phyloP scores from a whole-genome alignment of 2,329 filamentous ascomycete genomes.

The Aquanectria penicillioides region DNA sequence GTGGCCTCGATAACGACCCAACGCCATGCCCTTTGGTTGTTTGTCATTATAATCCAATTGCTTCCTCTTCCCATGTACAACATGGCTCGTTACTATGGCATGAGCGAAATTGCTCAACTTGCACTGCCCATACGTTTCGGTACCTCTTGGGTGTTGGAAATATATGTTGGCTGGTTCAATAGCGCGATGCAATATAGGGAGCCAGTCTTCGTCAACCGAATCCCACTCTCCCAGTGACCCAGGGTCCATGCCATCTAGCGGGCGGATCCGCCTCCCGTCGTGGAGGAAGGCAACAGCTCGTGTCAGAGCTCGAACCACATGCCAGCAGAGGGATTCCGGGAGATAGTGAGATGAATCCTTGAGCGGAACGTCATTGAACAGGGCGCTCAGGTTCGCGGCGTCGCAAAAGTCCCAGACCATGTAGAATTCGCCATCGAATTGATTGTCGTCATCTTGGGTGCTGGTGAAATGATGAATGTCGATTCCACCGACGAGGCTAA shows the following conservation, averaged over 20 bases:
- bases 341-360: slow-evolving; percentile 47
- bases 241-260: slow-evolving; percentile 13
- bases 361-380: slow-evolving; percentile 47
- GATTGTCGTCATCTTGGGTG: slow-evolving; percentile 16
- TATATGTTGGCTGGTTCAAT: slow-evolving; percentile 60
- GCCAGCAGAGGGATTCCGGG: slow-evolving; percentile 66
- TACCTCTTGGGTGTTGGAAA: slow-evolving; percentile 58
- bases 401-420: slow-evolving; percentile 64
- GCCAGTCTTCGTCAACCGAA: slow-evolving; percentile 55
- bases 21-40: slow-evolving; percentile 1
- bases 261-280: slow-evolving; percentile 52
- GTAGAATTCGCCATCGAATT: slow-evolving; percentile 40
- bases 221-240: slow-evolving; percentile 22
- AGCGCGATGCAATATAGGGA: slow-evolving; percentile 61
- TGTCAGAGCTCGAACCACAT: slow-evolving; percentile 59
- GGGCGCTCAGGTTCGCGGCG: slow-evolving; percentile 57
- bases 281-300: slow-evolving; percentile 64
- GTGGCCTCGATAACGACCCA: slow-evolving; percentile 28
- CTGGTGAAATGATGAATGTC: slow-evolving; percentile 32
- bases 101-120: slow-evolving; percentile 61
- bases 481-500: slow-evolving; percentile 55
- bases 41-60: neutral
- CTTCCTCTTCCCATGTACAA: slow-evolving; percentile 3
- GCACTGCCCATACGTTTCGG: slow-evolving; percentile 62
- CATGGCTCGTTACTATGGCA: slow-evolving; percentile 53